Conservation (phyloP, 208 protist species). For the Acanthamoeba culbertsoni region DNA sequence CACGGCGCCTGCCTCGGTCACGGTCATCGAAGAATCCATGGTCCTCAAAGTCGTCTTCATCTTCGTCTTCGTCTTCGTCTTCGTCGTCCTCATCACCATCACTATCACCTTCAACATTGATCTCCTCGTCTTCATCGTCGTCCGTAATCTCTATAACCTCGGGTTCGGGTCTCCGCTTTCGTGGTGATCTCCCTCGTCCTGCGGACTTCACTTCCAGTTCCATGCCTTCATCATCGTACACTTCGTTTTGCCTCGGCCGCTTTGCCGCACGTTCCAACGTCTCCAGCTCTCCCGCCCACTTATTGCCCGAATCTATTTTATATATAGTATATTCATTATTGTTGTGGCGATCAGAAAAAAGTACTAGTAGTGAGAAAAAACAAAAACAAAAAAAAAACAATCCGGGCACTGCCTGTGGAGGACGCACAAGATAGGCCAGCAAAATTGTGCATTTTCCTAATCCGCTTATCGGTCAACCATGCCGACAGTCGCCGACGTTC, state of each 20-base stretch:
- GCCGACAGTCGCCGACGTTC: background rate
- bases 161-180: too few relatives aligned
- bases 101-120: background rate
- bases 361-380: too few relatives aligned
- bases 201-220: too few relatives aligned
- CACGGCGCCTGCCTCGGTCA: background rate
- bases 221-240: too few relatives aligned
- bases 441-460: background rate
- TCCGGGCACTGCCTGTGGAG: background rate
- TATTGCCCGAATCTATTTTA: too few relatives aligned
- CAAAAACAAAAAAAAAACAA: background rate
- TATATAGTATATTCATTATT: too few relatives aligned
- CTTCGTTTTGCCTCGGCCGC: too few relatives aligned
- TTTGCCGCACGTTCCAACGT: too few relatives aligned
- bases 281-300: too few relatives aligned
- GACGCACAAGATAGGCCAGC: background rate
- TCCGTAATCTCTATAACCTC: too few relatives aligned
- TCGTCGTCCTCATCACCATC: background rate
- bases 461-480: background rate
- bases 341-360: too few relatives aligned
- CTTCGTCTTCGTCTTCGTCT: background rate
- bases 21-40: background rate
- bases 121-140: background rate
- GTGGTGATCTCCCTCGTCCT: background rate
- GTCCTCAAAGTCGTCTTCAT: background rate